Base-by-base conservation (phyloP, 768 basidiomycete genomes). In the Tricholoma matsutake region DNA sequence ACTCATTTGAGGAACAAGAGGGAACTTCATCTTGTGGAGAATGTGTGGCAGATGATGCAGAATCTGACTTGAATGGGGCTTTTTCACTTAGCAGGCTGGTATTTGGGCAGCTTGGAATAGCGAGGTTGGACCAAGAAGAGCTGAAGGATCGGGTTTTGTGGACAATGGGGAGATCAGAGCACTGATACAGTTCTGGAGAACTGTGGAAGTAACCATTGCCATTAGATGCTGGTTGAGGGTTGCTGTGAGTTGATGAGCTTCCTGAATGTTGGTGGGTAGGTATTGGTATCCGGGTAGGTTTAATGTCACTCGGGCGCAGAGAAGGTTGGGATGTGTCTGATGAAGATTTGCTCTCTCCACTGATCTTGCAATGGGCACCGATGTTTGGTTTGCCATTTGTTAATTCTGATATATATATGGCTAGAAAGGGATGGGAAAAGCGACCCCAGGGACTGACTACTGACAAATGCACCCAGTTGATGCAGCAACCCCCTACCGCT, bases 1-100 rank as follows among this genome's bases (percentile, higher is more conserved):
- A 92, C 22, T 93, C 91, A 25, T 75, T 81, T 4, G 90, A 91
- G 11, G 80, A 75, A 47, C 91, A 81, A 4, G 80, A 71, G n/a
- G 77, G 76, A 37, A 75, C 69, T 47, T 78, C 79, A 22, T 79
- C 76, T 8, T 70, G 62, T 45, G 67, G 64, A 29, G 76, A 75
- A 41, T 75, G 71, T 43, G 75, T 72, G 61, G 77, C 72, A 9
- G 85, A 82, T 25, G 81, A 79, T 25, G 78, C 76, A 56, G 78
- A 68, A 20, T 78, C 68, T 0, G 83, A 71, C 18, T 77, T 68
- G 66, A 89, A 88, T 6, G 89, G 88, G 22, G 89, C 72, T 3
- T 82, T 77, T 74, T 91, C 89, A 66, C 88, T 81, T 66, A 88
- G 72, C 41, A 90, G 75, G 29, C 77, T 83, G 6, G 83, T 76